A percentile compares a stretch with the other conserved stretches of the same genome.
Evolutionary conservation across 306 rosid genomes (phyloP).

Genomic region (Trichosanthes truncata): DNA sequence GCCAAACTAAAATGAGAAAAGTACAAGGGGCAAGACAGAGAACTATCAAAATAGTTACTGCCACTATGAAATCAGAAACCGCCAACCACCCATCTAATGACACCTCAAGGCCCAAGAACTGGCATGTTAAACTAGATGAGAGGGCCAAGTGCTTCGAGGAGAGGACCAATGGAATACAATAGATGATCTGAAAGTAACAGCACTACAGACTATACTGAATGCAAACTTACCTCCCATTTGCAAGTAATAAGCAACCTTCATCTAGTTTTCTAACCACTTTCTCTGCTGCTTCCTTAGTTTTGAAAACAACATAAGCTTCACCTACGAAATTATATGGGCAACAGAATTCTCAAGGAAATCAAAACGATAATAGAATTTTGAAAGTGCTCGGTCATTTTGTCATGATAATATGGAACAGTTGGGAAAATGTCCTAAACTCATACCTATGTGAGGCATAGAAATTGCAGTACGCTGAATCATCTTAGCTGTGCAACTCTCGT

Average conservation of each 20-base stretch:
- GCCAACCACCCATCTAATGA: not conserved
- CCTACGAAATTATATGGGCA: slow-evolving; percentile 32
- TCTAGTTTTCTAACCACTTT: slow-evolving; percentile 40
- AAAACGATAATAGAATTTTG: not conserved
- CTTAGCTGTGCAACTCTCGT: slow-evolving; percentile 64
- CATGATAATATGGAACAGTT: not conserved
- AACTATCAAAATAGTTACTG: not conserved
- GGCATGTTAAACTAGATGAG: not conserved
- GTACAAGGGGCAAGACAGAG: not conserved
- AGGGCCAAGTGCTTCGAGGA: not conserved
- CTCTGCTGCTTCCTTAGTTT: slow-evolving; percentile 53
- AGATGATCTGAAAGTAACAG: not conserved
- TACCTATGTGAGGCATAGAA: slow-evolving; percentile 73
- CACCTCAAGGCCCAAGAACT: not conserved
- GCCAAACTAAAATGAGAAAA: not conserved
- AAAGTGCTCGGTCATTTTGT: not conserved
- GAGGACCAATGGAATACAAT: not conserved
- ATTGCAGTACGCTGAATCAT: slow-evolving; percentile 50
- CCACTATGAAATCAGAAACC: not conserved
- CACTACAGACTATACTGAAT: not conserved
- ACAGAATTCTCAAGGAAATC: not conserved
- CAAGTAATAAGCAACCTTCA: slow-evolving; percentile 52
- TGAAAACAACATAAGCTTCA: slow-evolving; percentile 71
- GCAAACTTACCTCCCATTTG: slow-evolving; percentile 72
- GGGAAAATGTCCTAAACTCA: slow-evolving; percentile 1